Base-by-base conservation (phyloP, 1,139 yeast species). In the Ashbya aceris region DNA sequence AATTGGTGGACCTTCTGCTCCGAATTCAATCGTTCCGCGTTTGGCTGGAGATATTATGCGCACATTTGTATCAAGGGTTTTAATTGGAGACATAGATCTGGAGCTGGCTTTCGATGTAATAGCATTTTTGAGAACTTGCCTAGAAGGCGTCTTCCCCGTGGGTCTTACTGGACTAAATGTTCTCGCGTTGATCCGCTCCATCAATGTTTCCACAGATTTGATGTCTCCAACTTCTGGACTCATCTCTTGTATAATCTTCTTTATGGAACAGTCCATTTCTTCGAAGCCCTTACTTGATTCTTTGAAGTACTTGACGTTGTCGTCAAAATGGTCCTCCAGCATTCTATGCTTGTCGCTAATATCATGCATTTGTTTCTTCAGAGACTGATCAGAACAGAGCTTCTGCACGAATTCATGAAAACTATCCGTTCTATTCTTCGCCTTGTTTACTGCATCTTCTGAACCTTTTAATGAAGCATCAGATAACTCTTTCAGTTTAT, bases 61-160 rank as follows among this genome's bases (percentile, higher is more conserved):
- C 10, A 39, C 31, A 32, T 43, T 46, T 11, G 41, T 42, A 30
- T 39, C 41, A n/a, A 36, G 30, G 20, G 27, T 42, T 30, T 42
- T 46, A 9, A 44, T 42, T 1, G 49, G 49, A 13, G 49, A 46
- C 13, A 38, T 40, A 4, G 45, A 40, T 23, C 38, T 39, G 5
- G 49, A 41, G 10, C 40, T 10, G 33, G 42, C 20, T 27, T 39
- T 9, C 13, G 34, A 33, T 28, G 32, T 12, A n/a, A 40, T 4
- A 32, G 40, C 30, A n/a, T 17, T 11, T 26, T 40, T 26, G 13
- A 33, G 29, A 11, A 30, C 14, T 5, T 44, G 45, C 29, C 52
- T 38, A 37, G 46, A 27, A 2, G 53, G 53, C 8, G 53, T 50
- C 32, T 49, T 50, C 2, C 53, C 52, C 11, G 53, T 40, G 1